Evolutionary conservation across 176 grass and related monocot genomes (phyloP), one percentile per base, ranked within the genome.

Genomic region (Secale cereale): DNA sequence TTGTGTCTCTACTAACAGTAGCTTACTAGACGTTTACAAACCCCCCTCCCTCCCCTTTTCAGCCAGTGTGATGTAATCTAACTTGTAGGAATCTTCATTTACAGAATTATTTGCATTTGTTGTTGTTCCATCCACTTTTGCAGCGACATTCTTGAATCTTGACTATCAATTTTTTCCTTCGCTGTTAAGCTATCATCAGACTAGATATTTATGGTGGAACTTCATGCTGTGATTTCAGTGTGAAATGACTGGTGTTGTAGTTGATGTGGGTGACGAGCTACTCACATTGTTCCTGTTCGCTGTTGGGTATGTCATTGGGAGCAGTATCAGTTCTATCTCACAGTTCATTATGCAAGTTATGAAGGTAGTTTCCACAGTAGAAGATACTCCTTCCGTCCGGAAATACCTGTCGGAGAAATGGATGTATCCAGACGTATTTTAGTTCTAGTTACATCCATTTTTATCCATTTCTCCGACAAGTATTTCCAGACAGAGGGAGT

Each of bases 231-330:
- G 66, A 85, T 85, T 92, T 89, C 88, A 98, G 96, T 98, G 96
- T 95, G 96, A 98, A 93, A 98, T 98, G 96, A 98, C 96, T 83
- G 96, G 96, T 81, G 93, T 98, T 74, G 91, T 98, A 54, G 93
- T 98, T 60, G 96, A 95, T 89, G 93, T 98, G 78, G 96, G 96
- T 72, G 93, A 98, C 83, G 96, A 40, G 96, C 91, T 74, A 98
- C 96, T 37, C 96, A 98, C 86, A 85, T 98, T 40, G 96, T 98
- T 66, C 93, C 96, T 11, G 93, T 98, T 87, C 33, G 96, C 96
- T 60, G 96, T 95, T 91, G 96, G 96, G 77, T 98, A 98, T 94
- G 96, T 98, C 67, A 98, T 98, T 16, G 93, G 96, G 36, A 95
- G 91, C 83, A 95, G 91, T 65, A 98, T 98, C 70, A 90, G 89